Evolutionary conservation across 169 alveolate genomes (phyloP).

Genomic region (Amoebophrya sp.): DNA sequence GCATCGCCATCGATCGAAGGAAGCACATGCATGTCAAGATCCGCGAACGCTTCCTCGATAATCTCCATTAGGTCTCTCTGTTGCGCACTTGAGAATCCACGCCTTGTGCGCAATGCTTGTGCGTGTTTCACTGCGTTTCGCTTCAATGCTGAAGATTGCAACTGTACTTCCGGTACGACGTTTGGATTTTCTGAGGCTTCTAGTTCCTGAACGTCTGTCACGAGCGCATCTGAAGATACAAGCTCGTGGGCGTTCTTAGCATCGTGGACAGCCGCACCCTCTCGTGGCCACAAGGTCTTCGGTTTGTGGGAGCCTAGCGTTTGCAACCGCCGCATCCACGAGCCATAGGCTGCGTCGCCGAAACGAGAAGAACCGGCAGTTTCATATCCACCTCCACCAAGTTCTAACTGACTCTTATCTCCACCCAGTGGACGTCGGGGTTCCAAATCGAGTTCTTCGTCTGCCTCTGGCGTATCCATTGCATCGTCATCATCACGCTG

Average conservation of each 20-base stretch:
- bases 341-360: neutral
- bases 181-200: neutral
- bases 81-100: no score
- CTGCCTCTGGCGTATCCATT: no score
- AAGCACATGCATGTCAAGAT: neutral
- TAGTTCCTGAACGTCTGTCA: no score
- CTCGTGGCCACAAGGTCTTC: neutral
- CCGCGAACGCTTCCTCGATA: neutral
- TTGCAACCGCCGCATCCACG: neutral
- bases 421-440: no score
- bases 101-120: no score
- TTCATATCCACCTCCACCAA: no score
- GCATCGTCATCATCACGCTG: neutral
- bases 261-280: neutral
- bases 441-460: no score
- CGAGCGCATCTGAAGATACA: neutral
- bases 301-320: neutral
- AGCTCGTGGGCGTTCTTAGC: neutral
- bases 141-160: no score
- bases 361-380: no score
- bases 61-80: neutral
- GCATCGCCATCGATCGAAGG: no score
- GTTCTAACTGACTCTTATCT: no score
- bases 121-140: no score
- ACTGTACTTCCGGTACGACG: neutral